phyloP scores from a whole-genome alignment of 2,329 filamentous ascomycete species.

The Neocucurbitaria cava region DNA sequence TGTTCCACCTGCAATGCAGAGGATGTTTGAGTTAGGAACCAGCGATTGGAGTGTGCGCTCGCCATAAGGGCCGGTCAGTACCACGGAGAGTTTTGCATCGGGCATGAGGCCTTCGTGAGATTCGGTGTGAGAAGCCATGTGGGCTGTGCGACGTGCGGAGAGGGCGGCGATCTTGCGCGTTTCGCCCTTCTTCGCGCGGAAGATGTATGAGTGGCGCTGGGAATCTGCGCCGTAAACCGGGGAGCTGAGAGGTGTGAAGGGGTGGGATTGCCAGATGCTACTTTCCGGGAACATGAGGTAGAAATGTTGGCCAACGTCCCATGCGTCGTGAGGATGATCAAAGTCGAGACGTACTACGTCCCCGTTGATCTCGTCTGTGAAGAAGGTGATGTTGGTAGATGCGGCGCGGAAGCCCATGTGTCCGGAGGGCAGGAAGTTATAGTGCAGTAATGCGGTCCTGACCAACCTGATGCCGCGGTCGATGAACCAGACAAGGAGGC shows the following conservation, averaged over 20 bases:
- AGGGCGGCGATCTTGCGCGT: constrained; percentile 43
- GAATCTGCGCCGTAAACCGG: constrained; percentile 31
- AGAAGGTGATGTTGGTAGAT: constrained; percentile 35
- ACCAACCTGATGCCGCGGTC: constrained; percentile 67
- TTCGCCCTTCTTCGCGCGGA: constrained; percentile 44
- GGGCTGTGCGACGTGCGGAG: constrained; percentile 34
- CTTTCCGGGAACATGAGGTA: constrained; percentile 72
- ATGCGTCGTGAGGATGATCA: constrained; percentile 65
- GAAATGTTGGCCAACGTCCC: constrained; percentile 74
- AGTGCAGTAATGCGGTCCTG: constrained; percentile 67
- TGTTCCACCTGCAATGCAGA: constrained; percentile 47
- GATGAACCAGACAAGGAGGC: constrained; percentile 68
- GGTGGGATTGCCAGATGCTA: constrained; percentile 75
- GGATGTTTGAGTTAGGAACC: constrained; percentile 34
- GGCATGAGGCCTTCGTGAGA: constrained; percentile 29
- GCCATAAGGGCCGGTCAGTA: constrained; percentile 47
- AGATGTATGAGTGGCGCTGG: constrained; percentile 44
- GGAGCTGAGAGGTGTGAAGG: constrained; percentile 59
- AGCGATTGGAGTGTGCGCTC: constrained; percentile 34
- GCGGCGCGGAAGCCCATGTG: constrained; percentile 41
- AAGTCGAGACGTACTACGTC: constrained; percentile 70
- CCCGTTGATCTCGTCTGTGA: constrained; percentile 53
- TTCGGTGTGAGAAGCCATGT: constrained; percentile 25
- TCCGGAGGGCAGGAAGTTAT: constrained; percentile 40
- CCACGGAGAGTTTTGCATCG: constrained; percentile 37